phyloP scores from a whole-genome alignment of 176 grass and related monocot genomes.

The Zizania latifolia region DNA sequence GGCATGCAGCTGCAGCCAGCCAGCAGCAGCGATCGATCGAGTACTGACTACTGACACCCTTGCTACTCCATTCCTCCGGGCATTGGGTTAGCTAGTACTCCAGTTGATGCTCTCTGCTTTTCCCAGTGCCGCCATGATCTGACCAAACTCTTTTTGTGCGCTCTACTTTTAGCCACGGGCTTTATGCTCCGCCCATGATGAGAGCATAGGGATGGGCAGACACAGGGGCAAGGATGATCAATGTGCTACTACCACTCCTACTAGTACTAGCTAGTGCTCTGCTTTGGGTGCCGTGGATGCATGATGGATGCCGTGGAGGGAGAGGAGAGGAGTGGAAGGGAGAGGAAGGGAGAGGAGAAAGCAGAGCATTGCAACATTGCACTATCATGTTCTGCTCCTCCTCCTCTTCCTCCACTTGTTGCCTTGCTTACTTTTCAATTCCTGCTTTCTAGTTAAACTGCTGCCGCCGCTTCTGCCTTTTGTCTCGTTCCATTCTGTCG shows the following conservation, averaged over 20 bases:
- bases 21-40: slow-evolving; percentile 10
- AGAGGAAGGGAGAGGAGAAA: not conserved
- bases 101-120: slow-evolving; percentile 27
- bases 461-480: not conserved
- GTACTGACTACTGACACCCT: slow-evolving; percentile 24
- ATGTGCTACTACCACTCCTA: not conserved
- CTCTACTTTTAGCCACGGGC: slow-evolving; percentile 39
- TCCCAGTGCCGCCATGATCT: slow-evolving; percentile 44
- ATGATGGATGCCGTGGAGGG: not conserved
- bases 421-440: too few relatives aligned
- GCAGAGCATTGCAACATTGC: not conserved
- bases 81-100: slow-evolving; percentile 11
- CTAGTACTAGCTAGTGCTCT: not conserved
- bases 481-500: not conserved
- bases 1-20: too few relatives aligned
- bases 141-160: slow-evolving; percentile 47
- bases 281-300: slow-evolving; percentile 19
- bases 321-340: not conserved
- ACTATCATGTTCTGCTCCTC: not conserved
- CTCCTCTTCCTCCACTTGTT: not conserved
- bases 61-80: not conserved
- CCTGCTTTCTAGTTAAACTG: not conserved
- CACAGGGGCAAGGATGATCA: not conserved
- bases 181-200: slow-evolving; percentile 62
- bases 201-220: slow-evolving; percentile 36